Evolutionary conservation across 805 yeast genomes (phyloP).

Genomic region (Candida odintsovae): DNA sequence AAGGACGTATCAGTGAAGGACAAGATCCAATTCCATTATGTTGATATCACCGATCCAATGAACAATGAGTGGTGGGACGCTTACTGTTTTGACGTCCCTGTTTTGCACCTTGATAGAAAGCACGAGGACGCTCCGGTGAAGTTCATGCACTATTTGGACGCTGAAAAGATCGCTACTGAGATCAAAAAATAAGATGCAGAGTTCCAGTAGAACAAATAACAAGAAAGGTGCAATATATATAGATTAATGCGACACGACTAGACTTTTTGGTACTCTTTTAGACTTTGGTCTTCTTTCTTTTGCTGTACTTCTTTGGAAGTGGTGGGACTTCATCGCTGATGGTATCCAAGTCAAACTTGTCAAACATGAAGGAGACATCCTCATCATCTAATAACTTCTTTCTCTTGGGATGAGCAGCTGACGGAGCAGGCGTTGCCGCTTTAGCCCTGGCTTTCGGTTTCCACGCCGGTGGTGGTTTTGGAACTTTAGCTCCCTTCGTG

Average conservation of each 20-base stretch:
- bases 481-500: background rate
- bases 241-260: background rate
- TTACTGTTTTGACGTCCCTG: constrained; percentile 78
- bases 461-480: background rate
- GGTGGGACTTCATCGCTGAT: constrained; percentile 7
- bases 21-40: constrained; percentile 30
- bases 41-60: constrained; percentile 56
- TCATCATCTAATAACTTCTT: constrained; percentile 28
- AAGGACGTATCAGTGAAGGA: constrained; percentile 22
- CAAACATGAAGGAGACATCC: constrained; percentile 9
- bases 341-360: constrained; percentile 20
- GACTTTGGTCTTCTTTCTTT: constrained; percentile 17
- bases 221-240: background rate
- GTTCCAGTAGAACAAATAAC: background rate
- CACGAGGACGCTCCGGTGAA: constrained; percentile 43
- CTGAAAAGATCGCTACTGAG: constrained; percentile 48
- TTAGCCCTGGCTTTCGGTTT: background rate
- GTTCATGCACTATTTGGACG: constrained; percentile 63
- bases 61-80: constrained; percentile 63
- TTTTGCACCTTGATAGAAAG: constrained; percentile 55
- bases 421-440: background rate
- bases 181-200: constrained; percentile 23
- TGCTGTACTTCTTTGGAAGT: constrained; percentile 16
- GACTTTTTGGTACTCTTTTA: background rate
- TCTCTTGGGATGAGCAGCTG: constrained; percentile 11